Evolutionary conservation across 2,329 filamentous ascomycete genomes (phyloP).

Genomic region (Onygenales sp.): DNA sequence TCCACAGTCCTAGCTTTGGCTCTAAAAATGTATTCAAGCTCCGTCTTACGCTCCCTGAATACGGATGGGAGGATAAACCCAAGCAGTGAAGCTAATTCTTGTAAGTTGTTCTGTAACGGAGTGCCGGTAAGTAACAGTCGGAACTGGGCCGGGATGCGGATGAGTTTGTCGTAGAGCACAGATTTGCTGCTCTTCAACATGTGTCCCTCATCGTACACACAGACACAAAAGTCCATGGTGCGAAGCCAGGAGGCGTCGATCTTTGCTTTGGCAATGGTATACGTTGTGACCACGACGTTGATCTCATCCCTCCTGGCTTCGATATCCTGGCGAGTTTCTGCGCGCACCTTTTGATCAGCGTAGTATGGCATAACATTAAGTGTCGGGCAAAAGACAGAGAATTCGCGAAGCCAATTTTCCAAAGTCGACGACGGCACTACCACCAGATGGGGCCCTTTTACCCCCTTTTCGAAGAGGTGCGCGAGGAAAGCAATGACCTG

Average conservation of each 20-base stretch:
- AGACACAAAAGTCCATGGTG: conserved; percentile 47
- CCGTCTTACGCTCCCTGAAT: conserved; percentile 66
- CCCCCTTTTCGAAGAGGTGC: conserved; percentile 62
- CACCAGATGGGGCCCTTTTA: conserved; percentile 66
- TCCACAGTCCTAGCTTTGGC: conserved; percentile 78
- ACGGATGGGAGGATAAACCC: conserved; percentile 88
- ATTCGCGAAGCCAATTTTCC: conserved; percentile 92
- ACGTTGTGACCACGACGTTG: conserved; percentile 64
- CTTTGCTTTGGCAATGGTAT: conserved; percentile 55
- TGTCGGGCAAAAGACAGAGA: conserved; percentile 71
- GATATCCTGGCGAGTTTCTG: conserved; percentile 57
- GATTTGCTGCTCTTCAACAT: conserved; percentile 83
- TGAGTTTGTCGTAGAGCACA: conserved; percentile 68
- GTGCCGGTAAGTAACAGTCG: conserved; percentile 82
- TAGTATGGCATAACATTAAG: conserved; percentile 66
- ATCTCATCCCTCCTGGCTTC: conserved; percentile 55
- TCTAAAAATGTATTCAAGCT: conserved; percentile 80
- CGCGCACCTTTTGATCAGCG: conserved; percentile 58
- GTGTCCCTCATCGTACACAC: conserved; percentile 91
- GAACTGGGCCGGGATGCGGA: conserved; percentile 69
- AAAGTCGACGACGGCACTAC: conserved; percentile 89
- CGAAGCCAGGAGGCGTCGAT: conserved; percentile 56
- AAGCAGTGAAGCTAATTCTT: conserved; percentile 81
- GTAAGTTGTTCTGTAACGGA: conserved; percentile 89
- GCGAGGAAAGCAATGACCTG: conserved; percentile 90